phyloP scores from a whole-genome alignment of 805 yeast genomes.

The Lachancea sp. region DNA sequence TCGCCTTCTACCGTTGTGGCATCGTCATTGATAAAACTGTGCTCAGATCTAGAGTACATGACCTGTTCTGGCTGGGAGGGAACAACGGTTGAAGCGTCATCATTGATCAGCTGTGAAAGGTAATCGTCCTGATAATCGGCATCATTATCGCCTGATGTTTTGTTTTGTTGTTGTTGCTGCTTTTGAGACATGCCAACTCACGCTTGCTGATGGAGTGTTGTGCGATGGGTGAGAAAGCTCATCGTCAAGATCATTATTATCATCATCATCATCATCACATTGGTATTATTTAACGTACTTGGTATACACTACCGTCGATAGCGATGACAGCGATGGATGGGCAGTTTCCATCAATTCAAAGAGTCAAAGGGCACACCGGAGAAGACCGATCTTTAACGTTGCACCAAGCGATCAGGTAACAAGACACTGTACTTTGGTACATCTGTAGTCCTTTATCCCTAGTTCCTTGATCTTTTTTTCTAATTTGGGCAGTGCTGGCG shows the following conservation, averaged over 20 bases:
- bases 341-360: no score
- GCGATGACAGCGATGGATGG: not conserved
- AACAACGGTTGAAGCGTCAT: constrained; percentile 9
- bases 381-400: no score
- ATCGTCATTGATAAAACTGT: constrained; percentile 5
- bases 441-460: no score
- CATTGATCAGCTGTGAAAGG: constrained; percentile 9
- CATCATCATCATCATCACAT: not conserved
- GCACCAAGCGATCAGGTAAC: no score
- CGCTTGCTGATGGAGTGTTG: not conserved
- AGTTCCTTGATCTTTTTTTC: no score
- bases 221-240: not conserved
- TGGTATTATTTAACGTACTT: not conserved
- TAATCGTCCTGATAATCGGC: not conserved
- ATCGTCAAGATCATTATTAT: not conserved
- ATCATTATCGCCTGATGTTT: not conserved
- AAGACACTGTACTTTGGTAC: no score
- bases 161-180: not conserved
- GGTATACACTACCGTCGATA: not conserved
- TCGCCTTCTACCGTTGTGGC: constrained; percentile 19
- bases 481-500: no score
- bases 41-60: constrained; percentile 2
- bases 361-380: no score
- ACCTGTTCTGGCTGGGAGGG: constrained; percentile 3
- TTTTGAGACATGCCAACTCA: constrained; percentile 4